phyloP scores from a whole-genome alignment of 805 yeast genomes.

The Sugiyamaella americana region DNA sequence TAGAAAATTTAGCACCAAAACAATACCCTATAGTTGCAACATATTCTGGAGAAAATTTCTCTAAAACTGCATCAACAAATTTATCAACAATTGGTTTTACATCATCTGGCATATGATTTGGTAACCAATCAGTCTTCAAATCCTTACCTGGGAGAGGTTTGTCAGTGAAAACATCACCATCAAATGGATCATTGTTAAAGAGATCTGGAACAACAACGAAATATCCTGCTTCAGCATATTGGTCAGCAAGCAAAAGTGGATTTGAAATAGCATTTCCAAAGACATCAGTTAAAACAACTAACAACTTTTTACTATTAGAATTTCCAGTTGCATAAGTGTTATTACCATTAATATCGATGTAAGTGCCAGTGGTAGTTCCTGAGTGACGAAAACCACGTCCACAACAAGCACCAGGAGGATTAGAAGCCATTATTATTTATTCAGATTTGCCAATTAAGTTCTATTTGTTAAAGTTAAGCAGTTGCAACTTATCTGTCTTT shows the following conservation, averaged over 20 bases:
- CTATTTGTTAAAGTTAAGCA: no score
- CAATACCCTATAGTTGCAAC: slow-evolving; percentile 71
- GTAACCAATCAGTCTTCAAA: slow-evolving; percentile 43
- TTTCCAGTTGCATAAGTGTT: slow-evolving; percentile 48
- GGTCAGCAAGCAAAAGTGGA: slow-evolving; percentile 41
- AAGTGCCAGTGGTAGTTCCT: slow-evolving; percentile 27
- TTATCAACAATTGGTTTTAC: slow-evolving; percentile 44
- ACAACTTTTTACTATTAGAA: slow-evolving; percentile 39
- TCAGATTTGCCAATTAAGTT: no score
- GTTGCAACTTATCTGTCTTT: no score
- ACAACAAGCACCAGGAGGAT: slow-evolving; percentile 10
- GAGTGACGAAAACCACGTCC: slow-evolving; percentile 11
- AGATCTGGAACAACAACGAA: slow-evolving; percentile 71
- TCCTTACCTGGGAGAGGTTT: slow-evolving; percentile 26
- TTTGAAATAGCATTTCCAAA: slow-evolving; percentile 58
- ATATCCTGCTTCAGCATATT: slow-evolving; percentile 55
- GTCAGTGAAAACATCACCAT: slow-evolving; percentile 18
- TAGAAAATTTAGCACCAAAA: slow-evolving; percentile 69
- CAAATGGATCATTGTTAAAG: slow-evolving; percentile 45
- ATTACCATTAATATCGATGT: slow-evolving; percentile 22
- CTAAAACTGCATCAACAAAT: slow-evolving; percentile 42
- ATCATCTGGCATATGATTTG: slow-evolving; percentile 43
- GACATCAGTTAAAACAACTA: slow-evolving; percentile 60
- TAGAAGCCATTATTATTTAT: slow-evolving; percentile 11
- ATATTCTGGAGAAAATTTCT: slow-evolving; percentile 42